Base-by-base conservation (phyloP, 305 asterid genomes). In the Plantago rigida region DNA sequence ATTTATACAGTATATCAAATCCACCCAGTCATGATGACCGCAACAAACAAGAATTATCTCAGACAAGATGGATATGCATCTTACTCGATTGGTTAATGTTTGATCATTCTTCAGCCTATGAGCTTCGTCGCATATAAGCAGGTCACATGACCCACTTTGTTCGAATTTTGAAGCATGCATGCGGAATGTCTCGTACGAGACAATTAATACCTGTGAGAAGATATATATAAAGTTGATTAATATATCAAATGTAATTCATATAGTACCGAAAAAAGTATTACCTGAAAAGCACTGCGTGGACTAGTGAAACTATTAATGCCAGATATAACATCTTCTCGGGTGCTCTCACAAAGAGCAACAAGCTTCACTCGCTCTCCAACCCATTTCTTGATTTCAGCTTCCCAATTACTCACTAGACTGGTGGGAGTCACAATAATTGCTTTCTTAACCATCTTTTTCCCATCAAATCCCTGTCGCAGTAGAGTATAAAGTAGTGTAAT, bases 41-140 rank as follows among this genome's bases (percentile, higher is more conserved):
- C 59, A 67, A 56, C 41, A 47, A 47, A 56, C 13, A 69, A 49
- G 72, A 67, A 51, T 47, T 75, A 68, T 56, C 19, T 67, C 51
- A 66, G 70, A 26, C 42, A 66, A 22, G 49, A 58, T 72, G 61
- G 47, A 47, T 11, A 51, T 66, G 69, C 45, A 60, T 81, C 94
- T 73, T 78, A 92, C 99, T 74, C 97, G 86, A 76, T 86, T 92
- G 69, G 97, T 92, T 78, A 89, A 72, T 51, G 99, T 92, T 77
- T 89, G 99, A 68, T 83, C 97, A 69, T 88, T 92, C 82, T 92
- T 92, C 62, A 92, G 76, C 76, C 99, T 89, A 77, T 89, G 99
- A 74, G 99, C 99, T 78, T 92, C 97, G 64, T 92, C 97, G 65
- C 99, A 92, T 71, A 92, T 86, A 56, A 92, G 99, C 73, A 92